Evolutionary conservation across 2,329 filamentous ascomycete species (phyloP), one percentile per base, ranked within the genome.

Genomic region (Thermothelomyces thermophilus): DNA sequence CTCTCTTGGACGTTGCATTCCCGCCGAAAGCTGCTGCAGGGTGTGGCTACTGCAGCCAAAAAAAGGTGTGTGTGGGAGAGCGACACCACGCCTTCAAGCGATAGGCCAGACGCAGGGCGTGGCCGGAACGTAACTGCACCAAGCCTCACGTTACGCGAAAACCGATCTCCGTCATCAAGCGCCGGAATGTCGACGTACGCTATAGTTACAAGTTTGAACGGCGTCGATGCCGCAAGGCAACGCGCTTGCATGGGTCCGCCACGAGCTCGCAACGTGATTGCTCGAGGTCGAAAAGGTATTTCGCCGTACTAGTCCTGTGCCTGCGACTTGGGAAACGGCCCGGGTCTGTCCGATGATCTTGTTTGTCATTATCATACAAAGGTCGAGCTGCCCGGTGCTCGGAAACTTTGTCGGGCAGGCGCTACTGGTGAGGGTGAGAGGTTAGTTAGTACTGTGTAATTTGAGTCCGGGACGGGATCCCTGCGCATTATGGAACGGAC

Each of bases 1-100:
- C 53, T 55, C 53, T 53, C 37, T 30, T 45, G 6, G 31, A 43
- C 22, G 50, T 53, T 46, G 44, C 41, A 55, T 46, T 19, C 33
- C 13, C 30, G 22, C 19, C 36, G 22, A n/a, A n/a, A n/a, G 35
- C 13, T 46, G 22, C 28, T 39, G 35, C 28, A 20, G n/a, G 33
- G 11, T 30, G 35, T 31, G 17, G 40, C 13, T 4, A 24, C 30
- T n/a, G n/a, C n/a, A n/a, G n/a, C n/a, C n/a, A n/a, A n/a, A n/a
- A n/a, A 31, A 14, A 14, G 30, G 30, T 9, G 26, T 34, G 34
- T 36, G 37, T 30, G 34, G 26, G 24, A 26, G 41, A 44, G 36
- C 22, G 45, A 24, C 41, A 33, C 26, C 22, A 37, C 22, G 33
- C 41, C 41, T 16, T 49, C 16, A 28, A 26, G 46, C n/a, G 42